These are phyloP conservation scores for Scheffersomyces lignosus DNA, from an alignment of 805 yeast species.

Conservation along the genomic window DNA sequence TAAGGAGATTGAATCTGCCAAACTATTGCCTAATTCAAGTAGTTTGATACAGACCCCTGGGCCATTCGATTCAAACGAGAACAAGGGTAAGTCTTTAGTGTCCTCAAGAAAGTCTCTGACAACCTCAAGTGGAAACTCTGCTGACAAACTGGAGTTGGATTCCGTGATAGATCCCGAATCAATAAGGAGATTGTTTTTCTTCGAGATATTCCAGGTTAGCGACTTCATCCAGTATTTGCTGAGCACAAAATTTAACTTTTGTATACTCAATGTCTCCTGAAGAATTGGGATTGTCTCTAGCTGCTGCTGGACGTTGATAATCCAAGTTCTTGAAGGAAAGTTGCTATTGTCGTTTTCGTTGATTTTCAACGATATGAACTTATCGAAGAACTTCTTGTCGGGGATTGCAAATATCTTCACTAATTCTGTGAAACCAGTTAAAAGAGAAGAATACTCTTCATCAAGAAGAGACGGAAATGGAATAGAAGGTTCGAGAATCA, in stretches of 20 bases:
- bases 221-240: constrained; percentile 40
- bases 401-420: constrained; percentile 40
- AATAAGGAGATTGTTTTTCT: constrained; percentile 25
- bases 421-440: constrained; percentile 37
- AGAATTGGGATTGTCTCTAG: constrained; percentile 18
- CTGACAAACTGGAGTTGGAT: constrained; percentile 21
- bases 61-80: constrained; percentile 41
- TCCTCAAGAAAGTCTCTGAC: constrained; percentile 27
- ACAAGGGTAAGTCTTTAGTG: constrained; percentile 26
- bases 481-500: constrained; percentile 36
- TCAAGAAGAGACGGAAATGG: constrained; percentile 35
- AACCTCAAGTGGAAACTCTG: constrained; percentile 27
- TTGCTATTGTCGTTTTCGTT: constrained; percentile 9
- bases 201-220: constrained; percentile 37
- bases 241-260: constrained; percentile 33
- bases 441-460: constrained; percentile 34
- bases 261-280: constrained; percentile 29
- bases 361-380: constrained; percentile 6
- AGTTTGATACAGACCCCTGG: constrained; percentile 38
- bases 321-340: constrained; percentile 19
- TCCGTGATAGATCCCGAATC: constrained; percentile 12
- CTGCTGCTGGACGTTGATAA: constrained; percentile 28
- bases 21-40: constrained; percentile 30
- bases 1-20: constrained; percentile 9
- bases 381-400: constrained; percentile 36